These are phyloP conservation scores for Colletotrichum navitas DNA, from an alignment of 2,329 filamentous ascomycete genomes.

Conservation along the genomic window DNA sequence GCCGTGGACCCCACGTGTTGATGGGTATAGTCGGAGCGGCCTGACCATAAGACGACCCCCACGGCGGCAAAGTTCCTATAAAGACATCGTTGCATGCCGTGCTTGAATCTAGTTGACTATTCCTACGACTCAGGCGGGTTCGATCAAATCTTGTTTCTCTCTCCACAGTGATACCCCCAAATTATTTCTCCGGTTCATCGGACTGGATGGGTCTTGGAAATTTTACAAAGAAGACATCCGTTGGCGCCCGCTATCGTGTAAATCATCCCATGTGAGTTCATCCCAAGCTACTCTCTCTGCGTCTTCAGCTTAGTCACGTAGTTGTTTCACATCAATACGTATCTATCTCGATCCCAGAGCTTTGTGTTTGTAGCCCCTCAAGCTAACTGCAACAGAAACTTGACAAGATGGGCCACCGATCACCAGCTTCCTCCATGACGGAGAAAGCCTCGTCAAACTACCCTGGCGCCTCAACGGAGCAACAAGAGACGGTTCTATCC, in stretches of 20 bases:
- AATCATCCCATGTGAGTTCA: conserved; percentile 15
- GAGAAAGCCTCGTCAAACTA: conserved; percentile 41
- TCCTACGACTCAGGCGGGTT: conserved; percentile 23
- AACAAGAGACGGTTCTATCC: conserved; percentile 42
- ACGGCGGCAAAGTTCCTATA: conserved; percentile 19
- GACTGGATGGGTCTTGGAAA: neutral
- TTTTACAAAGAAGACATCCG: neutral
- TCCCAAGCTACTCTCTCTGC: neutral
- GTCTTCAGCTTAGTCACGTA: conserved; percentile 18
- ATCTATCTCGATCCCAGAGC: neutral
- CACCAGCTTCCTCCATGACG: conserved; percentile 41
- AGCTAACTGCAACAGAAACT: neutral
- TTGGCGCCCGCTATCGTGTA: neutral
- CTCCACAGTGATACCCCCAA: conserved; percentile 7
- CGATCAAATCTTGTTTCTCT: conserved; percentile 12
- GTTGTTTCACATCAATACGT: conserved; percentile 10
- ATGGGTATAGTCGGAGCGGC: conserved; percentile 24
- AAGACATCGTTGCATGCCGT: conserved; percentile 32
- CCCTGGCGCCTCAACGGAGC: conserved; percentile 41
- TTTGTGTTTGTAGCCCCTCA: neutral
- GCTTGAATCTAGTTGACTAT: neutral
- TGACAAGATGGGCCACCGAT: conserved; percentile 26
- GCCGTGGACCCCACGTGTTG: conserved; percentile 12
- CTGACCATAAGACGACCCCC: neutral
- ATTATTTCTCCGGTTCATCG: neutral